Conservation (phyloP, 2,329 filamentous ascomycete genomes). For the Fusarium torreyae region DNA sequence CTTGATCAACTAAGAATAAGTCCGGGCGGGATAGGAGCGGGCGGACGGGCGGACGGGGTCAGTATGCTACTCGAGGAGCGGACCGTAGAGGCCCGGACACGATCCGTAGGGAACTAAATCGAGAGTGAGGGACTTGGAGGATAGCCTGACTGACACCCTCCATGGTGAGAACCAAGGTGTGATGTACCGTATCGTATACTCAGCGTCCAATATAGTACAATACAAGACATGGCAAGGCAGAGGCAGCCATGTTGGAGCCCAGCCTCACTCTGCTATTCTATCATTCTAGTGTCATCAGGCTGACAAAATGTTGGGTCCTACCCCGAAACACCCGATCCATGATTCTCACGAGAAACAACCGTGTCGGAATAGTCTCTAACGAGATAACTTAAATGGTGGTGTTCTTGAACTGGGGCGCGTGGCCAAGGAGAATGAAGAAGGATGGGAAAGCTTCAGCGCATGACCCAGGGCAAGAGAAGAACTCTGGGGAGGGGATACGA, state of each 20-base stretch:
- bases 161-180: constrained; percentile 13
- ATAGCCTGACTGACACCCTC: constrained; percentile 35
- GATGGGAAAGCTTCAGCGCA: constrained; percentile 42
- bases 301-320: constrained; percentile 18
- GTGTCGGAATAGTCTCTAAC: constrained; percentile 28
- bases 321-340: constrained; percentile 19
- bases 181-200: background rate
- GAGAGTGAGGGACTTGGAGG: constrained; percentile 14
- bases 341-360: constrained; percentile 21
- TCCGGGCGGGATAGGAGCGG: constrained; percentile 32
- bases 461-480: constrained; percentile 43
- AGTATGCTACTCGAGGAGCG: constrained; percentile 43
- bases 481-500: constrained; percentile 39
- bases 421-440: constrained; percentile 38
- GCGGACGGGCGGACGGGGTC: constrained; percentile 19
- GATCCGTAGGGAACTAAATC: constrained; percentile 43
- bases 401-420: constrained; percentile 44
- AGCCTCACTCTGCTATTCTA: constrained; percentile 9
- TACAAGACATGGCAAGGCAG: constrained; percentile 8
- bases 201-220: background rate
- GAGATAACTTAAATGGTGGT: constrained; percentile 34
- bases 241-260: constrained; percentile 7
- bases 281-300: constrained; percentile 25
- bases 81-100: constrained; percentile 46
- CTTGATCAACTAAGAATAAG: constrained; percentile 3